A percentile compares a stretch with the other conserved stretches of the same genome.
These are phyloP conservation scores for Podospora appendiculata DNA, from an alignment of 495 filamentous ascomycete species.

Conservation along the genomic window DNA sequence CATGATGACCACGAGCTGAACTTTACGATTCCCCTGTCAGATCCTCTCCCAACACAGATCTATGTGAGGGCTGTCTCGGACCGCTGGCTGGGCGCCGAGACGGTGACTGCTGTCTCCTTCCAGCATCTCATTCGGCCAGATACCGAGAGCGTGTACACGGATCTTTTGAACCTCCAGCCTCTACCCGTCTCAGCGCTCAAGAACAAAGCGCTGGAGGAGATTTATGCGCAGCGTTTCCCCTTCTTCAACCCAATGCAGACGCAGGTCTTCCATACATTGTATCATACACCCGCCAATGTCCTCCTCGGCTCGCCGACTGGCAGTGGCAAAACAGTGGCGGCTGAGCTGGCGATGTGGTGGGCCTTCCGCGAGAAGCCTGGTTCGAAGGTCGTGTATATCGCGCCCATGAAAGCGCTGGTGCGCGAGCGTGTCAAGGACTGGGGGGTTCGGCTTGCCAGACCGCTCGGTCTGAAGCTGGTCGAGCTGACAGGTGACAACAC, in stretches of 20 bases:
- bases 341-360: conserved; percentile 99
- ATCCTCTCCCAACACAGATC: conserved; percentile 89
- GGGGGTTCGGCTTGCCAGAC: conserved; percentile 71
- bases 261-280: conserved; percentile 92
- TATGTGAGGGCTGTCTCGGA: conserved; percentile 93
- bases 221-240: conserved; percentile 81
- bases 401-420: conserved; percentile 97
- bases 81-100: conserved; percentile 95
- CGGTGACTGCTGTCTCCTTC: conserved; percentile 89
- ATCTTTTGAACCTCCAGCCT: conserved; percentile 85
- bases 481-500: conserved; percentile 98
- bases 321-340: conserved; percentile 93
- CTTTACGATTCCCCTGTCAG: conserved; percentile 92
- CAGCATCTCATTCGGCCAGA: conserved; percentile 96
- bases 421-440: conserved; percentile 96
- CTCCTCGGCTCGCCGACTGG: conserved; percentile 95
- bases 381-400: conserved; percentile 98
- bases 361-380: conserved; percentile 92
- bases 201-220: conserved; percentile 75
- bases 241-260: conserved; percentile 99
- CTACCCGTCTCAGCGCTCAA: conserved; percentile 82
- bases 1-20: conserved; percentile 93
- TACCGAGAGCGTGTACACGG: conserved; percentile 94
- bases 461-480: conserved; percentile 85
- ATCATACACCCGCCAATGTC: conserved; percentile 85